Percentiles rank a stretch among this genome's conserved stretches.
Conservation (phyloP, 1,139 yeast genomes). For the Pichia sp. region DNA sequence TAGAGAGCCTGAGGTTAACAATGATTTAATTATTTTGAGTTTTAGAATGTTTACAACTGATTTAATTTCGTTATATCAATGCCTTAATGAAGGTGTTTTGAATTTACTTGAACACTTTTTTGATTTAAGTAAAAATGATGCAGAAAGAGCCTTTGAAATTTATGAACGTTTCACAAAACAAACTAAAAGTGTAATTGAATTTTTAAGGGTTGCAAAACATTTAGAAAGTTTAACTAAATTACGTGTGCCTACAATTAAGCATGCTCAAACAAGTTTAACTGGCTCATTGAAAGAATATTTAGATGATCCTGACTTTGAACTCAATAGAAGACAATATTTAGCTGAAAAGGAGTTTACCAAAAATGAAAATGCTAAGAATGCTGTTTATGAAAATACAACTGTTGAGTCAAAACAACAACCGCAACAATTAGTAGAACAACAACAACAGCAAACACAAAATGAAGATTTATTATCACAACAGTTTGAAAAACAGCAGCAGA, state of each 20-base stretch:
- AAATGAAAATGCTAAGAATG: background rate
- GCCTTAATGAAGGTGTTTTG: conserved; percentile 90
- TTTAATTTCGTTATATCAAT: conserved; percentile 75
- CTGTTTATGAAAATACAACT: background rate
- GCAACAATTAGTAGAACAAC: conserved; percentile 16
- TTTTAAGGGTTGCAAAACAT: conserved; percentile 82
- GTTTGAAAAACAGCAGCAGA: conserved; percentile 1
- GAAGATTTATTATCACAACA: background rate
- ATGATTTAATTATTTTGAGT: conserved; percentile 77
- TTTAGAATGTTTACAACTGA: conserved; percentile 86
- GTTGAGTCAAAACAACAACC: background rate
- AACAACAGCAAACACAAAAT: conserved; percentile 4
- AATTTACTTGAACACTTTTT: conserved; percentile 88
- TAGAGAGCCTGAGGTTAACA: conserved; percentile 66
- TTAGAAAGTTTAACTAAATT: conserved; percentile 80
- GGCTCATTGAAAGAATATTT: conserved; percentile 82
- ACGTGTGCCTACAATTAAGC: conserved; percentile 92
- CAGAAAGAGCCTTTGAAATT: conserved; percentile 76
- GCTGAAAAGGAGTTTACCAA: conserved; percentile 47
- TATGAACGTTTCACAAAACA: conserved; percentile 82
- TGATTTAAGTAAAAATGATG: conserved; percentile 82
- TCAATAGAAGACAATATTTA: conserved; percentile 69
- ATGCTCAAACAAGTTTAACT: conserved; percentile 92
- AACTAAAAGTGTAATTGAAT: conserved; percentile 83
- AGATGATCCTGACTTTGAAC: conserved; percentile 78